Percentiles rank a stretch among this genome's conserved stretches.
phyloP scores from a whole-genome alignment of 2,329 filamentous ascomycete genomes.

The Epichloe gansuensis region DNA sequence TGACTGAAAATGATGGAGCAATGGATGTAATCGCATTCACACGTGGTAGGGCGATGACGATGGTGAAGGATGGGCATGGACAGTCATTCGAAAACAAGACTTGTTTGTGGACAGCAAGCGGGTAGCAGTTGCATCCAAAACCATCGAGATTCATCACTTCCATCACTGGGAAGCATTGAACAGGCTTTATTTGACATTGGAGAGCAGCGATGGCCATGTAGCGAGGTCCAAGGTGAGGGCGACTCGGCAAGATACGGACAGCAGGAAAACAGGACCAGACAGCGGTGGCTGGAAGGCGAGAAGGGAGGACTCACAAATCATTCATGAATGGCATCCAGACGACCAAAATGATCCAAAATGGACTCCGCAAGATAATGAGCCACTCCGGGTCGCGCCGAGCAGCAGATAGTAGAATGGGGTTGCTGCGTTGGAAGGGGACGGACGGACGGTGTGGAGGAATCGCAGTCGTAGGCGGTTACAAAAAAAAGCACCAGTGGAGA shows the following conservation, averaged over 20 bases:
- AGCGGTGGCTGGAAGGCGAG: conserved; percentile 6
- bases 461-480: conserved; percentile 11
- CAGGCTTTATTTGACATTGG: conserved; percentile 13
- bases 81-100: conserved; percentile 28
- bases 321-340: conserved; percentile 30
- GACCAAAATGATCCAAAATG: conserved; percentile 17
- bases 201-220: conserved; percentile 23
- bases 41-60: conserved; percentile 29
- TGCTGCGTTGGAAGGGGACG: conserved; percentile 21
- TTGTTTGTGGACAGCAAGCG: conserved; percentile 10
- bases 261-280: conserved; percentile 16
- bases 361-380: conserved; percentile 2
- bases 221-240: conserved; percentile 18
- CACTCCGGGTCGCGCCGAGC: conserved; percentile 3
- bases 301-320: conserved; percentile 35
- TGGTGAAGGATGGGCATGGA: conserved; percentile 32
- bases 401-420: conserved; percentile 11
- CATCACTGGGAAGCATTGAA: conserved; percentile 21
- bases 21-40: conserved; percentile 31
- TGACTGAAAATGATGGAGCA: conserved; percentile 17
- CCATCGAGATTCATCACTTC: conserved; percentile 21
- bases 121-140: conserved; percentile 16
- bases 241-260: conserved; percentile 26
- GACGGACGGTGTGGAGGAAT: conserved; percentile 18
- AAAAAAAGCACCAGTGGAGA: conserved; percentile 23